Percentiles rank a stretch among this genome's conserved stretches.
These are phyloP conservation scores for Lecanicillium sp. DNA, from an alignment of 2,329 filamentous ascomycete species.

Conservation along the genomic window DNA sequence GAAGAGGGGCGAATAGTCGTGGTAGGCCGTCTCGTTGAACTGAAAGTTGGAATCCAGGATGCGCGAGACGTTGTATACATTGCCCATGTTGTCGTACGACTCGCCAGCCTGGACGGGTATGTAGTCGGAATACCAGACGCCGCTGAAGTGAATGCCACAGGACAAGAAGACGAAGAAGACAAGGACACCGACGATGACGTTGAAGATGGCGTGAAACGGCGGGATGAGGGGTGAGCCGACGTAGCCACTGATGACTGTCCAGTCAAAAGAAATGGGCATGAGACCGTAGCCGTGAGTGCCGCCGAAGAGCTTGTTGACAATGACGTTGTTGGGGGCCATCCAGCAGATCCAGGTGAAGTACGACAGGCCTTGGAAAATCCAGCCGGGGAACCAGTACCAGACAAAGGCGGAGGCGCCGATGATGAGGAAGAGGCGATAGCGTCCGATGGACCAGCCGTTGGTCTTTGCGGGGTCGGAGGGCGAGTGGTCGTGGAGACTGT, in stretches of 20 bases:
- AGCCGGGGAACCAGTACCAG: slow-evolving; percentile 58
- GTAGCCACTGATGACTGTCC: slow-evolving; percentile 43
- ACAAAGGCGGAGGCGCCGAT: slow-evolving; percentile 45
- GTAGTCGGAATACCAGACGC: slow-evolving; percentile 52
- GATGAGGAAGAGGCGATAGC: slow-evolving; percentile 57
- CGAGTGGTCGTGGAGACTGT: slow-evolving; percentile 40
- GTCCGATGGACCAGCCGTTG: slow-evolving; percentile 57
- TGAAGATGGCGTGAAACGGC: slow-evolving; percentile 50
- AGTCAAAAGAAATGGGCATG: slow-evolving; percentile 55
- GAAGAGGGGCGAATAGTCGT: slow-evolving; percentile 59
- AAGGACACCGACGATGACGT: slow-evolving; percentile 46
- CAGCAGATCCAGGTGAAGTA: slow-evolving; percentile 58
- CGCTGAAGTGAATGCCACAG: slow-evolving; percentile 52
- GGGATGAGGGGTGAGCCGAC: slow-evolving; percentile 45
- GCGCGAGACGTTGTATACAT: slow-evolving; percentile 52
- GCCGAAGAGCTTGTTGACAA: slow-evolving; percentile 60
- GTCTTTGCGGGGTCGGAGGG: slow-evolving; percentile 42
- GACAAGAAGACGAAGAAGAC: slow-evolving; percentile 53
- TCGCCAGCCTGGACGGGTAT: slow-evolving; percentile 55
- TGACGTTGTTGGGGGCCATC: slow-evolving; percentile 53
- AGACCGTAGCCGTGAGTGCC: slow-evolving; percentile 52
- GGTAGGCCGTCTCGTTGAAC: slow-evolving; percentile 57
- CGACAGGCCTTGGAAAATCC: slow-evolving; percentile 56
- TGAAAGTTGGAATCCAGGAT: slow-evolving; percentile 50
- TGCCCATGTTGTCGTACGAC: slow-evolving; percentile 59